Conservation (phyloP, 768 basidiomycete species). For the Rhodotorula taiwanensis region DNA sequence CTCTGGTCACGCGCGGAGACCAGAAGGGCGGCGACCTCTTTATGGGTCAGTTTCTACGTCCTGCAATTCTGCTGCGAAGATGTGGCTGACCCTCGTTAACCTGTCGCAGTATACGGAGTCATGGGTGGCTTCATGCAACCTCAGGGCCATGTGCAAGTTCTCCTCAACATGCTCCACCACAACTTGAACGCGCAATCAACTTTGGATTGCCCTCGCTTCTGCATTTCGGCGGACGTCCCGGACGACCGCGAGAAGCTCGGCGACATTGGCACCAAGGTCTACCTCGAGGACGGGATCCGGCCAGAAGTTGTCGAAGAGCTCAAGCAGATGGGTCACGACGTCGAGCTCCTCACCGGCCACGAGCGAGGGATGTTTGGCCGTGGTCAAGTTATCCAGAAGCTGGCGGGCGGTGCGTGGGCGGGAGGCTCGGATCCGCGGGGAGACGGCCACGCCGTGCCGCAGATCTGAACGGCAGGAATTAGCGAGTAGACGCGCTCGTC, state of each 20-base stretch:
- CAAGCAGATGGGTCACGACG: slow-evolving; percentile 82
- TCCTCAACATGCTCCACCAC: slow-evolving; percentile 61
- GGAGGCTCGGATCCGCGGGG: slow-evolving; percentile 69
- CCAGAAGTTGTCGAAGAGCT: slow-evolving; percentile 60
- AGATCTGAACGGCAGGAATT: slow-evolving; percentile 6
- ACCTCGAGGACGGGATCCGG: slow-evolving; percentile 71
- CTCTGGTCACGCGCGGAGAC: slow-evolving; percentile 60
- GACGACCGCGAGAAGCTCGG: slow-evolving; percentile 50
- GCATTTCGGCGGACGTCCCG: slow-evolving; percentile 78
- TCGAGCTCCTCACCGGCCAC: slow-evolving; percentile 58
- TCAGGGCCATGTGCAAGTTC: slow-evolving; percentile 79
- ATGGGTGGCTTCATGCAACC: slow-evolving; percentile 63
- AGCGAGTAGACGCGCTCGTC: too few relatives aligned
- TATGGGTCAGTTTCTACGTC: slow-evolving; percentile 49
- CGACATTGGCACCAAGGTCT: slow-evolving; percentile 74
- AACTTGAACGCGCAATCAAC: slow-evolving; percentile 83
- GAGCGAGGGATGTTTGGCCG: slow-evolving; percentile 59
- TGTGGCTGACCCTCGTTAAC: background rate
- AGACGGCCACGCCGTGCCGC: slow-evolving; percentile 35
- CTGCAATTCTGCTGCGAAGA: too few relatives aligned
- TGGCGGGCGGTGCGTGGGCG: slow-evolving; percentile 78
- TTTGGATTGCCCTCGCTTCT: slow-evolving; percentile 90
- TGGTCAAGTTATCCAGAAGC: slow-evolving; percentile 75
- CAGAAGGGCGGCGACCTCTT: slow-evolving; percentile 57
- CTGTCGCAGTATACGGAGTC: background rate